Conservation (phyloP, 2,329 filamentous ascomycete genomes). For the Hymenoscyphus infarciens region DNA sequence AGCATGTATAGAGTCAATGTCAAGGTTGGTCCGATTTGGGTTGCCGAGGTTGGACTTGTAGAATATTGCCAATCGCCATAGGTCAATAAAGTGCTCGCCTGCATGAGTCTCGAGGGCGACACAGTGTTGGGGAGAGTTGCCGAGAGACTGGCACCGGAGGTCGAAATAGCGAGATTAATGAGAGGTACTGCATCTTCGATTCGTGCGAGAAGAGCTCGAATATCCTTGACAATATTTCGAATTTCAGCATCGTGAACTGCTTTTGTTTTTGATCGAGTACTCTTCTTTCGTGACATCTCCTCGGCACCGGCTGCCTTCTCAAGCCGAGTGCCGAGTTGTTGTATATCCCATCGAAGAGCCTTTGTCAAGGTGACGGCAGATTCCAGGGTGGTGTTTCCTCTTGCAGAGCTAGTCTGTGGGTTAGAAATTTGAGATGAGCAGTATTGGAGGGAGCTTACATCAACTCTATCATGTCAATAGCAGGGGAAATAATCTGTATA, state of each 20-base stretch:
- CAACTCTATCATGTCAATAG: constrained; percentile 88
- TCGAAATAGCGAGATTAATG: constrained; percentile 90
- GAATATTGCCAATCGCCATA: constrained; percentile 82
- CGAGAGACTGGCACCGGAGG: constrained; percentile 83
- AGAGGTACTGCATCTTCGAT: constrained; percentile 91
- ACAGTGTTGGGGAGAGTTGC: constrained; percentile 76
- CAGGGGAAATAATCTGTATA: constrained; percentile 74
- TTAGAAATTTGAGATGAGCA: neutral
- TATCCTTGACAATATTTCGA: constrained; percentile 66
- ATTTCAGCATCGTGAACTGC: constrained; percentile 62
- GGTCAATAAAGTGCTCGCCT: constrained; percentile 88
- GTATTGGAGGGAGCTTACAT: constrained; percentile 51
- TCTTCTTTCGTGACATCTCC: constrained; percentile 46
- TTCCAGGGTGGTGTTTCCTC: constrained; percentile 77
- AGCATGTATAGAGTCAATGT: constrained; percentile 91
- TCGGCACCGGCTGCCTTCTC: constrained; percentile 65
- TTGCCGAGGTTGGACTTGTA: constrained; percentile 55
- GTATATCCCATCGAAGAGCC: constrained; percentile 77
- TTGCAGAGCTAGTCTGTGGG: constrained; percentile 50
- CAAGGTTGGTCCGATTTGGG: constrained; percentile 86
- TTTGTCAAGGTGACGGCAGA: constrained; percentile 82
- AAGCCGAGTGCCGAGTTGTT: constrained; percentile 71
- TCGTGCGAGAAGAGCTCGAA: constrained; percentile 67
- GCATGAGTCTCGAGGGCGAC: constrained; percentile 84
- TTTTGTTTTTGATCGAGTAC: constrained; percentile 45